Evolutionary conservation across 176 grass and related monocot species (phyloP), one percentile per base, ranked within the genome.

Genomic region (Thalia dealbata): DNA sequence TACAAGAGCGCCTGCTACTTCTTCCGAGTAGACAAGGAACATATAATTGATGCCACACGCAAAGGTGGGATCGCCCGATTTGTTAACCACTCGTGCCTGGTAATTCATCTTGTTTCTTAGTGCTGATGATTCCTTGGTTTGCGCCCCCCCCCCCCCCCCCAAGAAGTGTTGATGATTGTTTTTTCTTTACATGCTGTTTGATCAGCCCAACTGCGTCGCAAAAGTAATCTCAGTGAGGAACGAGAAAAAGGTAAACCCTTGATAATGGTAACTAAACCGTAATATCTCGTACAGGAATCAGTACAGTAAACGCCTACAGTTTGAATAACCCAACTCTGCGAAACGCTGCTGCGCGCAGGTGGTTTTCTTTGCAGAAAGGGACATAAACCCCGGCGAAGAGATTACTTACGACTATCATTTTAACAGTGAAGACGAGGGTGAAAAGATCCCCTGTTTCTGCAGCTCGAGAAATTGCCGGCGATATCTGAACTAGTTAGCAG

Each of bases 11-110:
- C 87, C 4, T 92, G 93, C 59, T 97, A 97, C 70, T 97, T 97
- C 76, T 97, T 97, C 64, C 82, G 86, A 72, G 88, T 97, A 25
- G 93, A 91, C 69, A 90, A 71, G 84, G 87, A 97, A 14, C 89
- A 97, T 74, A 97, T 97, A 32, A 84, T 97, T 71, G 93, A 97
- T 75, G 93, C 89, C 50, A 97, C 93, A 69, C 78, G 71, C 25
- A 97, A 97, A 85, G 93, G 93, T 38, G 89, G 93, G 10, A 92
- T 97, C 58, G 90, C 93, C 28, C 88, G 89, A 88, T 97, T 97
- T 19, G 83, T 97, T 50, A 97, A 97, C 44, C 93, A 97, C 82
- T 92, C 93, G 44, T 91, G 93, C 76, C 66, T 80, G 87, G 93
- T 97, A 91, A 10, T 30, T 2, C 5, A 72, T 10, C 14, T 61